Percentiles rank a stretch among this genome's conserved stretches.
Conservation (phyloP, 345 rosid genomes). For the Crucihimalaya himalaica region DNA sequence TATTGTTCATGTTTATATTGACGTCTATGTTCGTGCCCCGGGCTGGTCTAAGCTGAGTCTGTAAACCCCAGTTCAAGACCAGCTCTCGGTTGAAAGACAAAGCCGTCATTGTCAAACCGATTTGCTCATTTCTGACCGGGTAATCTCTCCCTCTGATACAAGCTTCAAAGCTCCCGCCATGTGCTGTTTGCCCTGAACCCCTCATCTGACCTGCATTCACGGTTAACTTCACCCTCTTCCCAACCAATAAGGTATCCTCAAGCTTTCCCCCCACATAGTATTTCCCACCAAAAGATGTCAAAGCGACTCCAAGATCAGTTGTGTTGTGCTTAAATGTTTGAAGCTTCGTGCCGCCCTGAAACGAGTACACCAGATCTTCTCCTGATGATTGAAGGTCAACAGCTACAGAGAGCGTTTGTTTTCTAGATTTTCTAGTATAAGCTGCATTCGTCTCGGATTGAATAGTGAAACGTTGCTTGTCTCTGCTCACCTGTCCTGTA, state of each 20-base stretch:
- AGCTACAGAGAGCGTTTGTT: conserved; percentile 61
- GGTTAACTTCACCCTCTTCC: conserved; percentile 67
- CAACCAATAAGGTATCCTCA: conserved; percentile 69
- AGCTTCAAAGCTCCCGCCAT: conserved; percentile 78
- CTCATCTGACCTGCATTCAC: conserved; percentile 69
- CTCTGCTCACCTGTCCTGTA: conserved; percentile 75
- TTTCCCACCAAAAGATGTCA: conserved; percentile 66
- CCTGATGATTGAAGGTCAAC: conserved; percentile 80
- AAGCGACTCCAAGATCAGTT: conserved; percentile 59
- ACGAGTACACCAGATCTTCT: conserved; percentile 66
- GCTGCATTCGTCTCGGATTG: conserved; percentile 75
- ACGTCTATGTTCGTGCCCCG: conserved; percentile 56
- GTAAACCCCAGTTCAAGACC: conserved; percentile 70
- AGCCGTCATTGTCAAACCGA: conserved; percentile 60
- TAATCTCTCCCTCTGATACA: conserved; percentile 74
- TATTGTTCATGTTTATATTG: conserved; percentile 68
- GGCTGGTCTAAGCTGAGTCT: conserved; percentile 63
- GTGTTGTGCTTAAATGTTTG: conserved; percentile 61
- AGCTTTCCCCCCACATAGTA: conserved; percentile 72
- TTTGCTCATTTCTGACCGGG: conserved; percentile 66
- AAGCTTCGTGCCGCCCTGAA: conserved; percentile 61
- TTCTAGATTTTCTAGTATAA: conserved; percentile 50
- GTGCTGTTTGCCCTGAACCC: conserved; percentile 61
- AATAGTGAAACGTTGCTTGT: conserved; percentile 72
- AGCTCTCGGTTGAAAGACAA: conserved; percentile 69